phyloP scores from a whole-genome alignment of 2,329 filamentous ascomycete genomes.

The Aspergillus sp. region DNA sequence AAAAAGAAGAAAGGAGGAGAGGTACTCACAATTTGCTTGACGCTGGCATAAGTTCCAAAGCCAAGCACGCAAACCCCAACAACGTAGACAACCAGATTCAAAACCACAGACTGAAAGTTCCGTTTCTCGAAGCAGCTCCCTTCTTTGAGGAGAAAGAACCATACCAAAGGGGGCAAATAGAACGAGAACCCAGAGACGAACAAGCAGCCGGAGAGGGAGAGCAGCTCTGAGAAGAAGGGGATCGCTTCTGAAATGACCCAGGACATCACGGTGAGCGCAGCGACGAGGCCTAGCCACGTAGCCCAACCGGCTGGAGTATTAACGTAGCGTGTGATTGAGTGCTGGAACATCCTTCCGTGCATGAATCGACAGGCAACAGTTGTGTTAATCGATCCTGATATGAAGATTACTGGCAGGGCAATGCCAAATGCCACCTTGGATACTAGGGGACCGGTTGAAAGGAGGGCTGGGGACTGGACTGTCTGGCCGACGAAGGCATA shows the following conservation, averaged over 20 bases:
- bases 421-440: too few species aligned
- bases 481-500: too few species aligned
- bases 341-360: conserved; percentile 33
- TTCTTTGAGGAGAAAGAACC: conserved; percentile 29
- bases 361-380: conserved; percentile 34
- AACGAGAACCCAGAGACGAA: conserved; percentile 91
- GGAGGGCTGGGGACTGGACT: too few species aligned
- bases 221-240: conserved; percentile 74
- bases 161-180: conserved; percentile 56
- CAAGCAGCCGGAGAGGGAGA: conserved; percentile 56
- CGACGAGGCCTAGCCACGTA: conserved; percentile 32
- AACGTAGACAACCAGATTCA: conserved; percentile 69
- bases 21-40: conserved; percentile 34
- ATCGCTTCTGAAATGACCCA: conserved; percentile 85
- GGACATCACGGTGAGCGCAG: conserved; percentile 69
- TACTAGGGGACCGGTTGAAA: too few species aligned
- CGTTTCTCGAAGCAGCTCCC: conserved; percentile 34
- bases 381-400: conserved; percentile 33
- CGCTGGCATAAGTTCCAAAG: conserved; percentile 72
- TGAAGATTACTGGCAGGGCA: too few species aligned
- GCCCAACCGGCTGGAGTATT: conserved; percentile 37
- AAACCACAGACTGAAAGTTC: conserved; percentile 51
- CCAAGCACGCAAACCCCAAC: conserved; percentile 75
- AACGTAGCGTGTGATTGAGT: conserved; percentile 34
- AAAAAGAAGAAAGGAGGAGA: background rate